phyloP scores from a whole-genome alignment of 331 rosid genomes.

The Quercus phellos region DNA sequence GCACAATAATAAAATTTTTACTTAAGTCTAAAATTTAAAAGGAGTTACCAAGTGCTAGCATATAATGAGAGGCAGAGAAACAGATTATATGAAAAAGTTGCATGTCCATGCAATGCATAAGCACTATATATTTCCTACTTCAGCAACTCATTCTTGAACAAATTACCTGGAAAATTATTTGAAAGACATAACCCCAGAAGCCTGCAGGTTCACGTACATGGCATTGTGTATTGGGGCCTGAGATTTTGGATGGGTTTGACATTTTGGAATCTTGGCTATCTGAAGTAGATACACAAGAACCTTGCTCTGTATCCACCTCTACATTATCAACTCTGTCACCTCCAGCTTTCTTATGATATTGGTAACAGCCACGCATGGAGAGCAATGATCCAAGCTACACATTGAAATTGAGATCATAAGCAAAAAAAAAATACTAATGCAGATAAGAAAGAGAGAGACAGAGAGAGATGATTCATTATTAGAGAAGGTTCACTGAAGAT shows the following conservation, averaged over 20 bases:
- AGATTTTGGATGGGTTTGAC: constrained; percentile 30
- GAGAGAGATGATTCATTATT: background rate
- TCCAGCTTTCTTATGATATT: constrained; percentile 74
- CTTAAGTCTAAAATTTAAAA: background rate
- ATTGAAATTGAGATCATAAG: constrained; percentile 10
- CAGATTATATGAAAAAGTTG: background rate
- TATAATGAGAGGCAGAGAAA: background rate
- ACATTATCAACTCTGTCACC: constrained; percentile 80
- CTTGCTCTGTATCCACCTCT: constrained; percentile 73
- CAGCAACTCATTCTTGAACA: background rate
- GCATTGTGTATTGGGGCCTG: constrained; percentile 19
- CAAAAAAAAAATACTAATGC: background rate
- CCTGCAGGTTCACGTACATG: constrained; percentile 59
- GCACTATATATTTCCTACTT: background rate
- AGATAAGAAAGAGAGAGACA: background rate
- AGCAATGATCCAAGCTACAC: constrained; percentile 74
- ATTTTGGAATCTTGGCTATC: constrained; percentile 23
- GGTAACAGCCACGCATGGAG: constrained; percentile 78
- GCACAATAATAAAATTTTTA: background rate
- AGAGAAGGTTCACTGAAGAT: constrained; percentile 19
- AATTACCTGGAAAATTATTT: constrained; percentile 79
- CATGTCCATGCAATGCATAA: too few relatives aligned
- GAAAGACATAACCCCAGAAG: constrained; percentile 71
- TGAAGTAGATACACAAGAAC: constrained; percentile 30
- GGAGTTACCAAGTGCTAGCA: too few relatives aligned